A percentile compares a stretch with the other conserved stretches of the same genome.
These are phyloP conservation scores for Arthrobotrys megalospora DNA, from an alignment of 2,329 filamentous ascomycete genomes.

Conservation along the genomic window DNA sequence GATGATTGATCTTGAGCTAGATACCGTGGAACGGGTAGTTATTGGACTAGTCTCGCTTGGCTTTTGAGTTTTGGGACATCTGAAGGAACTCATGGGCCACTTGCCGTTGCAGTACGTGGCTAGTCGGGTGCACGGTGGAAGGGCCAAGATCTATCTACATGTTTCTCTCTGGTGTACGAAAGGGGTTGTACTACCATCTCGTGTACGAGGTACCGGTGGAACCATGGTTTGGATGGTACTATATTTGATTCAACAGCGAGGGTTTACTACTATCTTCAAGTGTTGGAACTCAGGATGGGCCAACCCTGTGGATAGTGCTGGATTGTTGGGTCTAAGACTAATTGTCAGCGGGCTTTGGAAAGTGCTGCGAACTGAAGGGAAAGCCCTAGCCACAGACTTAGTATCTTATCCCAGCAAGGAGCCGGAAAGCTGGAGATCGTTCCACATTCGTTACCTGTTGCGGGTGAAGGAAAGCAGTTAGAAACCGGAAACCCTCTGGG, in stretches of 20 bases:
- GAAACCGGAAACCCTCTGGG: background rate
- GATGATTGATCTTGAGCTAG: background rate
- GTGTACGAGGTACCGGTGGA: no score
- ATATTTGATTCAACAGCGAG: no score
- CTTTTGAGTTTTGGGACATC: background rate
- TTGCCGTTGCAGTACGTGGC: slow-evolving; percentile 2
- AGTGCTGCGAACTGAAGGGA: no score
- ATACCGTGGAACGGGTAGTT: background rate
- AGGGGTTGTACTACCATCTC: slow-evolving; percentile 1
- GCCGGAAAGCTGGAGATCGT: no score
- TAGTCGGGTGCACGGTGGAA: background rate
- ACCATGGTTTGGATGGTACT: no score
- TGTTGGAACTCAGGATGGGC: no score
- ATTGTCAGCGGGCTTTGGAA: no score
- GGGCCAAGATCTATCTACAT: background rate
- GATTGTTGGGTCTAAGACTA: slow-evolving; percentile 2
- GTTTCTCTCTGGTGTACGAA: background rate
- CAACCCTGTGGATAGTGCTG: background rate
- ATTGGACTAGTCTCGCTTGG: background rate
- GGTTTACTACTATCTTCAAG: no score
- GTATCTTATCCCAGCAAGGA: no score
- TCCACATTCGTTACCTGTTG: no score
- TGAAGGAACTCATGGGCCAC: slow-evolving; percentile 12
- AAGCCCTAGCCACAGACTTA: no score
- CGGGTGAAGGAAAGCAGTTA: background rate